Percentiles rank a stretch among this genome's conserved stretches.
Evolutionary conservation across 2,329 filamentous ascomycete species (phyloP).

Genomic region (Colletotrichum sp.): DNA sequence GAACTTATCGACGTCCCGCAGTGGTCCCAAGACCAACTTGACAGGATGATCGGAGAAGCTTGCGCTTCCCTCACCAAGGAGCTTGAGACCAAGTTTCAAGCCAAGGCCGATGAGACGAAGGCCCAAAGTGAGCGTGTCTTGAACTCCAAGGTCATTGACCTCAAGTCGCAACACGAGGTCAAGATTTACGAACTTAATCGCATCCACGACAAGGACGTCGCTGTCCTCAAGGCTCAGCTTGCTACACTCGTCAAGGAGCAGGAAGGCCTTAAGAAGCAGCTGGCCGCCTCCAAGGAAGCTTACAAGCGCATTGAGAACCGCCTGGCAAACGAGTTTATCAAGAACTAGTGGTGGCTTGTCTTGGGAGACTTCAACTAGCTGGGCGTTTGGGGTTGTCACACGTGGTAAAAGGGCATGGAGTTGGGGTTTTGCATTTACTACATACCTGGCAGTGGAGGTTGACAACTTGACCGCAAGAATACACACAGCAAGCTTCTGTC

Average conservation of each 20-base stretch:
- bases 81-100: rapidly evolving
- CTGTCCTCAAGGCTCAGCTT: rapidly evolving
- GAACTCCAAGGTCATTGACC: not conserved
- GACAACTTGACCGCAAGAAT: rapidly evolving
- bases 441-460: not conserved
- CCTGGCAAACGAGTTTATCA: not conserved
- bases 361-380: not conserved
- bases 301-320: not conserved
- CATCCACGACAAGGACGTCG: not conserved
- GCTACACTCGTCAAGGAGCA: not conserved
- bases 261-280: not conserved
- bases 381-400: not conserved
- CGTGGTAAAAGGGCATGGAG: not conserved
- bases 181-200: rapidly evolving
- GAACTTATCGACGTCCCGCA: not conserved
- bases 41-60: rapidly evolving
- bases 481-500: not conserved
- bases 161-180: not conserved
- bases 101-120: rapidly evolving
- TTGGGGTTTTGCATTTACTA: not conserved
- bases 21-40: not conserved
- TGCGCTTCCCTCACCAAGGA: not conserved
- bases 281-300: not conserved
- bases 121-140: not conserved
- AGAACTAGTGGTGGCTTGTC: not conserved